These are phyloP conservation scores for Umbilicus rupestris DNA, from an alignment of 164 flowering plant genomes.

Conservation along the genomic window DNA sequence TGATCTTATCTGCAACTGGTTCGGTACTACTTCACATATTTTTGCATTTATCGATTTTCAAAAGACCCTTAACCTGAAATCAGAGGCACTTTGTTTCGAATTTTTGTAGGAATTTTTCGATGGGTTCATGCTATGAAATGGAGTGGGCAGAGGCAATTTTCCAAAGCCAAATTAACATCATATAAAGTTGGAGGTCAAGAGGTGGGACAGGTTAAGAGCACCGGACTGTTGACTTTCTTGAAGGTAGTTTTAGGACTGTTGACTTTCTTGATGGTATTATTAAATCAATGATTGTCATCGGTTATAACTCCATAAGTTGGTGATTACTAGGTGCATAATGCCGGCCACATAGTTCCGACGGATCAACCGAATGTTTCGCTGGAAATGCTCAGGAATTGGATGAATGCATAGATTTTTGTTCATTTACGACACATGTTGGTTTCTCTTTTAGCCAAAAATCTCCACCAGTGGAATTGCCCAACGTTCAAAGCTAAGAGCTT, in stretches of 20 bases:
- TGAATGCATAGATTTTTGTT: no score
- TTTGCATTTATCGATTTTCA: neutral
- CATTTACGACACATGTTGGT: no score
- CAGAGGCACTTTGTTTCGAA: no score
- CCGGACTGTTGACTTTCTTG: no score
- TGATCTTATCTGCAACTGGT: constrained; percentile 81
- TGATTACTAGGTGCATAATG: constrained; percentile 52
- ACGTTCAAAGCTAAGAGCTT: no score
- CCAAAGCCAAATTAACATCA: constrained; percentile 29
- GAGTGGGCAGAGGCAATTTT: constrained; percentile 65
- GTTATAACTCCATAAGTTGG: neutral
- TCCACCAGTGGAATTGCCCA: no score
- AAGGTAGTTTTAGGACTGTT: constrained; percentile 70
- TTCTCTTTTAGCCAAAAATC: no score
- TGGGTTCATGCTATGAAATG: constrained; percentile 90
- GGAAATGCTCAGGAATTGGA: no score
- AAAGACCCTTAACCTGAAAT: no score
- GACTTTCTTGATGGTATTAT: constrained; percentile 76
- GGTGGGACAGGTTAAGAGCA: constrained; percentile 55
- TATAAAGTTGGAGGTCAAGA: constrained; percentile 57
- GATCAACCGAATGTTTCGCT: no score
- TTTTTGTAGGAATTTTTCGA: constrained; percentile 39
- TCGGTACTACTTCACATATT: constrained; percentile 25
- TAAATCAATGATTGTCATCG: no score
- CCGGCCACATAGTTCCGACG: no score